Evolutionary conservation across 1,284 basidiomycete genomes (phyloP).

Genomic region (Cystobasidium slooffiae): DNA sequence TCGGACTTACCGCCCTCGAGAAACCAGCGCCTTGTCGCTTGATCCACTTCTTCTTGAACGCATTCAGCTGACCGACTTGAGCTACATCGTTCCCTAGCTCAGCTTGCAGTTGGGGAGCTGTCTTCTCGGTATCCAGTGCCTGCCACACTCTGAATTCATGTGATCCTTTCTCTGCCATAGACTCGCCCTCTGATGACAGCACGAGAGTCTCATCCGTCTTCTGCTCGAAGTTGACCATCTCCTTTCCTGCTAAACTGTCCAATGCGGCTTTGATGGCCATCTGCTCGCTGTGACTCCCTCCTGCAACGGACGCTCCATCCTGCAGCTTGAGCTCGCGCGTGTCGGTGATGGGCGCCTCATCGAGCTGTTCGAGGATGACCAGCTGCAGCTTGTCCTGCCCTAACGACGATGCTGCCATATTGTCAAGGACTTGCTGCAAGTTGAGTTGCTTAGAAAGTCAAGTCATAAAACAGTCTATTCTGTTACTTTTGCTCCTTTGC

Average conservation of each 20-base stretch:
- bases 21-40: slow-evolving; percentile 86
- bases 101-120: slow-evolving; percentile 56
- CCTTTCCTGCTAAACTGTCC: slow-evolving; percentile 82
- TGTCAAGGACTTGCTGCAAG: slow-evolving; percentile 1
- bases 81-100: slow-evolving; percentile 78
- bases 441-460: background rate
- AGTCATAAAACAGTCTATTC: background rate
- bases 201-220: slow-evolving; percentile 25
- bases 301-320: slow-evolving; percentile 60
- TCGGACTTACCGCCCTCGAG: slow-evolving; percentile 72
- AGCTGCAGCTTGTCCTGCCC: slow-evolving; percentile 31
- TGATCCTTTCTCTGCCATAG: slow-evolving; percentile 79
- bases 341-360: slow-evolving; percentile 67
- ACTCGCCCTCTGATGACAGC: slow-evolving; percentile 78
- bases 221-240: slow-evolving; percentile 63
- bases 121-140: slow-evolving; percentile 64
- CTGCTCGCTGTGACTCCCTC: slow-evolving; percentile 60
- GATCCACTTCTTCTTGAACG: slow-evolving; percentile 98
- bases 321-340: slow-evolving; percentile 69
- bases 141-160: slow-evolving; percentile 92
- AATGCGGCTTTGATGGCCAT: slow-evolving; percentile 81
- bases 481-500: background rate
- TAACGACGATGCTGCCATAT: slow-evolving; percentile 21
- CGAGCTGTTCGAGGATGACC: slow-evolving; percentile 41
- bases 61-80: slow-evolving; percentile 87